phyloP scores from a whole-genome alignment of 139 green algal genomes.

The Tetradesmus obliquus region DNA sequence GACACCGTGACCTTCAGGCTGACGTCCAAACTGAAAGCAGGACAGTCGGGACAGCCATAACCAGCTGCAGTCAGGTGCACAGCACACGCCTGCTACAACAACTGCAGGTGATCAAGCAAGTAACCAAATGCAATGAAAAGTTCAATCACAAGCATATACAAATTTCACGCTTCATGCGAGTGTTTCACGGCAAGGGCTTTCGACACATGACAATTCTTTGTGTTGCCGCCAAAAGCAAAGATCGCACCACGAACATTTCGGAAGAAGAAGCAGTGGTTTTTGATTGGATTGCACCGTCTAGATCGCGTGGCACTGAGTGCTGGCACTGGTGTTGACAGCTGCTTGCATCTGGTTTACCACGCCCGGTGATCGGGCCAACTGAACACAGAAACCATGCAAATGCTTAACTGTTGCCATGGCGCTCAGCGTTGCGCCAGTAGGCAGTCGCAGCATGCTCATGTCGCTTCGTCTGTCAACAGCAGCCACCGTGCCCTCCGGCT shows the following conservation, averaged over 20 bases:
- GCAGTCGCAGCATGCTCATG: background rate
- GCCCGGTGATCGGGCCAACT: background rate
- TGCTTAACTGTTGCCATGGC: background rate
- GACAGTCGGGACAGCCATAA: background rate
- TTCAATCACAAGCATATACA: no score
- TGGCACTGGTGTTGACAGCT: background rate
- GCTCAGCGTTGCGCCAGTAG: background rate
- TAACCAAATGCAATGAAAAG: background rate
- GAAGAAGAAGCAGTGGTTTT: background rate
- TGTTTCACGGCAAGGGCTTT: background rate
- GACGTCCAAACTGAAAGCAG: background rate
- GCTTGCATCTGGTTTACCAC: background rate
- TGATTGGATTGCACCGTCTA: background rate
- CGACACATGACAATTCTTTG: background rate
- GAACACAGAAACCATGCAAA: conserved; percentile 1
- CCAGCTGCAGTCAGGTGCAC: background rate
- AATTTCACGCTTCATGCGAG: background rate
- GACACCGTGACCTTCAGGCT: background rate
- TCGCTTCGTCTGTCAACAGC: conserved; percentile 16
- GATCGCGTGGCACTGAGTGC: background rate
- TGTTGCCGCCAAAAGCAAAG: background rate
- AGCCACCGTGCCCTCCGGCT: conserved; percentile 13
- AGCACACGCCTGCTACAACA: background rate
- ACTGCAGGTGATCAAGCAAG: background rate
- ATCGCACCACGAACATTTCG: background rate